phyloP scores from a whole-genome alignment of 768 basidiomycete species.

The Phlebiopsis flavidoalba region DNA sequence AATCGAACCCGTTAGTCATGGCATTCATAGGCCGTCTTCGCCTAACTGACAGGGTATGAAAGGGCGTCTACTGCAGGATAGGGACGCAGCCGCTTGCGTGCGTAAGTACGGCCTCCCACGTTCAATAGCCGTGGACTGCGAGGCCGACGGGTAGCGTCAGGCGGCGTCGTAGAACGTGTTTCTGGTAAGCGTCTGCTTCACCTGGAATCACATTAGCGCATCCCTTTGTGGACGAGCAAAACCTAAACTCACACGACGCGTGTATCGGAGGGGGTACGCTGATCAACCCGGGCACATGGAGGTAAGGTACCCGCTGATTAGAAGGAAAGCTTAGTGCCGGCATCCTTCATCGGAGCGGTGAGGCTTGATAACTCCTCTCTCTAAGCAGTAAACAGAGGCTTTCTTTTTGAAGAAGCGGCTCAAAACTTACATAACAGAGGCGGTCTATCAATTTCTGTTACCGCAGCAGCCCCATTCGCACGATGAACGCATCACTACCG shows the following conservation, averaged over 20 bases:
- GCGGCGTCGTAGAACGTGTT: not conserved
- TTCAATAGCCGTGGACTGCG: not conserved
- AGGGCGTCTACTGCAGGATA: too few relatives aligned
- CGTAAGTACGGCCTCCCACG: not conserved
- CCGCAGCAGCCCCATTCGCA: not conserved
- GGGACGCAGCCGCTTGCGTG: not conserved
- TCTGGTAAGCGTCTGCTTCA: not conserved
- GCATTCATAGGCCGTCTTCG: too few relatives aligned
- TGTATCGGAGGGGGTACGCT: not conserved
- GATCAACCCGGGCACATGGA: not conserved
- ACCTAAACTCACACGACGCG: not conserved
- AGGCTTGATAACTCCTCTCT: not conserved
- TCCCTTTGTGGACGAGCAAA: not conserved
- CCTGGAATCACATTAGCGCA: not conserved
- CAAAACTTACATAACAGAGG: not conserved
- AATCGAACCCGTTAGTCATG: too few relatives aligned
- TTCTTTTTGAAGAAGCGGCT: not conserved
- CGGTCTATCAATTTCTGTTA: not conserved
- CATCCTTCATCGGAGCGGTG: not conserved
- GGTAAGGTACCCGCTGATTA: not conserved
- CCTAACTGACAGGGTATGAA: too few relatives aligned
- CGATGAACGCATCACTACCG: not conserved
- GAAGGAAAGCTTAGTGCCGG: not conserved
- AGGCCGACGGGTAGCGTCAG: not conserved
- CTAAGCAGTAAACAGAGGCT: not conserved